phyloP scores from a whole-genome alignment of 2,329 filamentous ascomycete species.

The Eurotiales sp. region DNA sequence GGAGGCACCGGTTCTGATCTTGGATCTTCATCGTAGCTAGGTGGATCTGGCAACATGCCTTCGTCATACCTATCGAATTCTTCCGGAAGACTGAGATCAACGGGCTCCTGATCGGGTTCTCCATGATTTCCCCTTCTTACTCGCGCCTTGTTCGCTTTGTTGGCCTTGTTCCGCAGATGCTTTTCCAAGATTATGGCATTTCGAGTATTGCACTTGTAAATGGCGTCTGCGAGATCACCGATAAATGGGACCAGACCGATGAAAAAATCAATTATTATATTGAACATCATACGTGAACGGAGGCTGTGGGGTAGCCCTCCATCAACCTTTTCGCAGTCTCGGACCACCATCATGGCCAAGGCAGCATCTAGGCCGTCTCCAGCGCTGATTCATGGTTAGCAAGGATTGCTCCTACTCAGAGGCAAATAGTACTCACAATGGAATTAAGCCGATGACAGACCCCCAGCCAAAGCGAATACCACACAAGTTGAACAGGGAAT shows the following conservation, averaged over 20 bases:
- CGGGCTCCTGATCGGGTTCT: conserved; percentile 8
- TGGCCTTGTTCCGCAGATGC: conserved; percentile 40
- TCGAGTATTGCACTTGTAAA: conserved; percentile 47
- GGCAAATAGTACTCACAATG: conserved; percentile 59
- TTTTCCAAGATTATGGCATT: conserved; percentile 46
- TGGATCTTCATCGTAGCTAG: conserved; percentile 14
- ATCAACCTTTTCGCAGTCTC: conserved; percentile 68
- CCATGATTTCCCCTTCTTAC: conserved; percentile 24
- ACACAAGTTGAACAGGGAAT: conserved; percentile 74
- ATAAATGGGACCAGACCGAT: conserved; percentile 51
- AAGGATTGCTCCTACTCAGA: not conserved
- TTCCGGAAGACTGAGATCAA: conserved; percentile 37
- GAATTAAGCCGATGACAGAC: conserved; percentile 77
- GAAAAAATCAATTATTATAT: conserved; percentile 56
- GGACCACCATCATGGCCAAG: conserved; percentile 71
- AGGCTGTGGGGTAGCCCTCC: conserved; percentile 63
- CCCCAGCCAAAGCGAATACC: conserved; percentile 87
- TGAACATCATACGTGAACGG: conserved; percentile 70
- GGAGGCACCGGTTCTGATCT: conserved; percentile 5
- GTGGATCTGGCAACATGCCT: conserved; percentile 23
- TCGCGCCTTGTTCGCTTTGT: conserved; percentile 35
- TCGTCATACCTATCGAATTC: conserved; percentile 35
- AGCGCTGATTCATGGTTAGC: conserved; percentile 45
- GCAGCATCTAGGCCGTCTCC: conserved; percentile 72
- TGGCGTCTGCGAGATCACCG: conserved; percentile 46